phyloP scores from a whole-genome alignment of 306 rosid species.

The Pyrus pyrifolia region DNA sequence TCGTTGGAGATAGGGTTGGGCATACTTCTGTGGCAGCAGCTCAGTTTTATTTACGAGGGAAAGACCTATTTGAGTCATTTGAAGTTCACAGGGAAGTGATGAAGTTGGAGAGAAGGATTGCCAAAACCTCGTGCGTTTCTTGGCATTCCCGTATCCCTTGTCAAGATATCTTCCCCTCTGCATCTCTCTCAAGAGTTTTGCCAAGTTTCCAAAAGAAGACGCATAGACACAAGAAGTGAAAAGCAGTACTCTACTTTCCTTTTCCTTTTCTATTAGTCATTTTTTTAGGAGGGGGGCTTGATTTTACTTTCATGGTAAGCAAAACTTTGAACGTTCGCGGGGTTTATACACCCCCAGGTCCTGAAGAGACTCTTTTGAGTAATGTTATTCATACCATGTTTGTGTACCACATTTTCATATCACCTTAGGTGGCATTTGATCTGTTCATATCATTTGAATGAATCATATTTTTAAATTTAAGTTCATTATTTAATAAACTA shows the following conservation, averaged over 20 bases:
- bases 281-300: not conserved
- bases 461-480: no score
- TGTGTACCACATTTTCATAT: no score
- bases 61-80: slow-evolving; percentile 56
- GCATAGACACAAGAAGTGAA: slow-evolving; percentile 55
- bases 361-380: no score
- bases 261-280: not conserved
- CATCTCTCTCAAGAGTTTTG: slow-evolving; percentile 41
- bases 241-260: not conserved
- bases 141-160: slow-evolving; percentile 51
- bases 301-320: not conserved
- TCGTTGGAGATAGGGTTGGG: slow-evolving; percentile 65
- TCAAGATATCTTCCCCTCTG: slow-evolving; percentile 27
- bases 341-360: not conserved
- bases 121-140: slow-evolving; percentile 68
- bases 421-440: no score
- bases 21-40: slow-evolving; percentile 92
- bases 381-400: no score
- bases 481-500: no score
- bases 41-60: slow-evolving; percentile 65
- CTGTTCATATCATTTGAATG: no score
- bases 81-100: slow-evolving; percentile 38
- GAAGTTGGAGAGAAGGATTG: slow-evolving; percentile 60
- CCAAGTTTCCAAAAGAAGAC: slow-evolving; percentile 43
- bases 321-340: not conserved